Base-by-base conservation (phyloP, 768 basidiomycete species). In the Trametes cingulata region DNA sequence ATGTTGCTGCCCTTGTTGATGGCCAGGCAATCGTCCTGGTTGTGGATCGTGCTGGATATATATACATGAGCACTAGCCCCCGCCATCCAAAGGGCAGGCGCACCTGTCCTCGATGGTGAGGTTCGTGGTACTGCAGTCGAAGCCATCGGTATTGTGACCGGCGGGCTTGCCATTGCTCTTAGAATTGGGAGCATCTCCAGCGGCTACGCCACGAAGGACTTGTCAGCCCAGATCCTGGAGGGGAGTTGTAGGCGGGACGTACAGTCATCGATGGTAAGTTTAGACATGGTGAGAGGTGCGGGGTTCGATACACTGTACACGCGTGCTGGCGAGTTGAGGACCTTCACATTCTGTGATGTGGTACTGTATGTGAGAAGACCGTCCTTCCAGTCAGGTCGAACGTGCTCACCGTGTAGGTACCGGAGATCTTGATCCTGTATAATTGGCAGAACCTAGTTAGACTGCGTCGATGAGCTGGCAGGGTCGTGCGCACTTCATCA, bases 11-110 rank as follows among this genome's bases (percentile, higher is more conserved):
- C 79, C 20, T 53, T 57, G 65, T 77, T 78, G 64, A 82, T 76
- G 19, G 87, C 84, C 24, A 89, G 72, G 67, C 86, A 88, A 65
- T 89, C 87, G 58, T 89, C 72, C 52, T 73, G 72, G 60, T 73
- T 73, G 56, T 67, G 63, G 46, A 73, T 58, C 14, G 55, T 63
- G 49, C 63, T 56, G 43, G 37, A 14, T 42, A 53, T 0, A 20
- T 6, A 29, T 48, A 19, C n/a, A 29, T 39, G 2, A 5, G n/a
- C n/a, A n/a, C n/a, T n/a, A n/a, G n/a, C n/a, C n/a, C 13, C 1
- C 19, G 1, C 14, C 17, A 41, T 13, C 22, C 25, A 29, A 42
- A 24, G 43, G 12, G n/a, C 19, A 40, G 22, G 29, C 59, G 14
- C 19, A 63, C 68, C 68, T 70, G 66, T 71, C 59, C 40, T 68